Evolutionary conservation across 2,329 filamentous ascomycete species (phyloP).

Genomic region (Proliferodiscus dingleyae): DNA sequence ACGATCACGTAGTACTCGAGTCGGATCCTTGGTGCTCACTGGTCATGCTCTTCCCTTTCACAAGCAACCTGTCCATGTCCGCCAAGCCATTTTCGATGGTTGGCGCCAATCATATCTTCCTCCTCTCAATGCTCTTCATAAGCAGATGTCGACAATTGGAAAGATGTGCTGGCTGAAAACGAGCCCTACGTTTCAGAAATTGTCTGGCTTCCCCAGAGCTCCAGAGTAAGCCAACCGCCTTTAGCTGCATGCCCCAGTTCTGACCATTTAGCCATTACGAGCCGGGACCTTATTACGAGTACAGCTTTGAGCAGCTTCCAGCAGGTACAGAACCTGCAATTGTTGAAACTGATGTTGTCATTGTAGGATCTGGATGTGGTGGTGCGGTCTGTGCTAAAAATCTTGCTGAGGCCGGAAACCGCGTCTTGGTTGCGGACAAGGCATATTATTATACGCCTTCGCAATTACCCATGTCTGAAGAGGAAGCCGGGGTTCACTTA

Average conservation of each 20-base stretch:
- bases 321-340: conserved; percentile 41
- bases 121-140: conserved; percentile 50
- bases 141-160: conserved; percentile 49
- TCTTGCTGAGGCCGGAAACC: conserved; percentile 68
- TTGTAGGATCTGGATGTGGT: conserved; percentile 84
- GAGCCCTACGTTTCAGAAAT: conserved; percentile 47
- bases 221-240: conserved; percentile 33
- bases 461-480: conserved; percentile 69
- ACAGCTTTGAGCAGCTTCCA: conserved; percentile 29
- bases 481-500: conserved; percentile 55
- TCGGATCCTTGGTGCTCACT: conserved; percentile 61
- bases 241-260: neutral
- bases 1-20: conserved; percentile 45
- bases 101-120: conserved; percentile 58
- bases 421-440: conserved; percentile 79
- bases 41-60: conserved; percentile 60
- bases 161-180: conserved; percentile 42
- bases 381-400: conserved; percentile 78
- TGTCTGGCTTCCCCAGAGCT: conserved; percentile 54
- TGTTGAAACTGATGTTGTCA: conserved; percentile 74
- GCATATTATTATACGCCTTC: conserved; percentile 69
- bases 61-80: conserved; percentile 53
- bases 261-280: conserved; percentile 25
- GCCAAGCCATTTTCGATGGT: conserved; percentile 55
- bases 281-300: conserved; percentile 34